phyloP scores from a whole-genome alignment of 2,329 filamentous ascomycete species.

The Nakataea oryzae region DNA sequence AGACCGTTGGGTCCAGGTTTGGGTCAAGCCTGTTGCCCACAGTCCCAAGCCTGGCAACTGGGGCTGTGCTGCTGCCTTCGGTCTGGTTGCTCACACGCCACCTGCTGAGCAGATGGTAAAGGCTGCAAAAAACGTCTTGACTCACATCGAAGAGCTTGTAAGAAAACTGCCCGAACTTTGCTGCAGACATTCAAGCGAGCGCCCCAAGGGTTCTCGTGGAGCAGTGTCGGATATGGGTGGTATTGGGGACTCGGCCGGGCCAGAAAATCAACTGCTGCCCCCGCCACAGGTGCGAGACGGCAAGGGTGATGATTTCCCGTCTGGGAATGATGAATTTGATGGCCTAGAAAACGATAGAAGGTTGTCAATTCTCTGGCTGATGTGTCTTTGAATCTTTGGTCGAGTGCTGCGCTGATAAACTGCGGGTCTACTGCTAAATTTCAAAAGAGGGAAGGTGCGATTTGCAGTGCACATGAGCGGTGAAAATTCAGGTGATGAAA shows the following conservation, averaged over 20 bases:
- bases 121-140: slow-evolving; percentile 23
- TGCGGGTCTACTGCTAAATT: not conserved
- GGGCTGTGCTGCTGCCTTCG: not conserved
- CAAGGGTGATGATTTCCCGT: not conserved
- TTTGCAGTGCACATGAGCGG: not conserved
- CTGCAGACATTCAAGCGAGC: slow-evolving; percentile 43
- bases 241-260: not conserved
- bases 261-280: not conserved
- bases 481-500: not conserved
- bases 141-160: slow-evolving; percentile 53
- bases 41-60: not conserved
- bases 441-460: not conserved
- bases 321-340: not conserved
- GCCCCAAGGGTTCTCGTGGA: not conserved
- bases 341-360: not conserved
- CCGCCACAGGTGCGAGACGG: not conserved
- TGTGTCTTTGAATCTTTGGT: not conserved
- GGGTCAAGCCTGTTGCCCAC: not conserved
- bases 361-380: not conserved
- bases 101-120: not conserved
- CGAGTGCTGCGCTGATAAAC: not conserved
- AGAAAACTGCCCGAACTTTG: slow-evolving; percentile 42
- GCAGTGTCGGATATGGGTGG: not conserved
- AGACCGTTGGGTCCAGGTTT: not conserved
- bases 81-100: not conserved